phyloP scores from a whole-genome alignment of 148 eudicot species.

The Camellia granthamiana region DNA sequence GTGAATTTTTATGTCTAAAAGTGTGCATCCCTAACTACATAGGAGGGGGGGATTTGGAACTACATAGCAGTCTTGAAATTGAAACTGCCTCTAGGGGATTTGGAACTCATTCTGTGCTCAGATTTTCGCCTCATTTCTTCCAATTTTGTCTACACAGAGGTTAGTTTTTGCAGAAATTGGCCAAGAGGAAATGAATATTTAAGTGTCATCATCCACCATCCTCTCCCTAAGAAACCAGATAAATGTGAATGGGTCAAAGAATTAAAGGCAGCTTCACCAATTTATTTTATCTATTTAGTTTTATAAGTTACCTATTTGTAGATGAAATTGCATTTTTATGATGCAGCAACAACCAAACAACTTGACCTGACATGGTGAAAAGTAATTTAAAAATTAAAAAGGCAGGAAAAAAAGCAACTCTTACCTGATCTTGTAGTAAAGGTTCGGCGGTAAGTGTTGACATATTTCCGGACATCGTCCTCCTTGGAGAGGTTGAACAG shows the following conservation, averaged over 20 bases:
- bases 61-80: no score
- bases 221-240: background rate
- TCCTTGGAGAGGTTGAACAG: conserved; percentile 9
- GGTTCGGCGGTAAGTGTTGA: conserved; percentile 9
- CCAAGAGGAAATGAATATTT: no score
- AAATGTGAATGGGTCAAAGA: background rate
- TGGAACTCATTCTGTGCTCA: no score
- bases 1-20: no score
- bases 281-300: background rate
- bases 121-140: no score
- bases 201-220: no score
- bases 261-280: background rate
- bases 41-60: no score
- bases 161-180: no score
- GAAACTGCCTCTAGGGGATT: no score
- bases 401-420: conserved; percentile 1
- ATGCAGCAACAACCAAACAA: background rate
- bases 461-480: conserved; percentile 13
- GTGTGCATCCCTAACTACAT: no score
- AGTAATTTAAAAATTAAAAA: background rate
- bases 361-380: background rate
- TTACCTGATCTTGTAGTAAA: conserved; percentile 12
- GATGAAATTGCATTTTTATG: background rate
- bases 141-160: no score
- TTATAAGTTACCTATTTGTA: background rate